Conservation (phyloP, 2,329 filamentous ascomycete species). For the Penicillium brevicompactum region DNA sequence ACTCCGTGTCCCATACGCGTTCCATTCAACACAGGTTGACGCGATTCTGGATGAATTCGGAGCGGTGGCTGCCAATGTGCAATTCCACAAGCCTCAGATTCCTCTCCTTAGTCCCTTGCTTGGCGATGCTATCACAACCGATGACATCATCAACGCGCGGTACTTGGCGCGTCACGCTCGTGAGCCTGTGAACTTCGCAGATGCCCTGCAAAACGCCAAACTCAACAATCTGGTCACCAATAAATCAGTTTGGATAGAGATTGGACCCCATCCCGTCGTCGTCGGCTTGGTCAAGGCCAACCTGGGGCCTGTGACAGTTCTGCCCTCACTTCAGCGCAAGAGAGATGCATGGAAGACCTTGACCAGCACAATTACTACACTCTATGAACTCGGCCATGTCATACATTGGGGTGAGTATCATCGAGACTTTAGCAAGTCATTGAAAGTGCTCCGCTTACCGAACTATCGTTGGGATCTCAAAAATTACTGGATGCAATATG, state of each 20-base stretch:
- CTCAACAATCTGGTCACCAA: conserved; percentile 54
- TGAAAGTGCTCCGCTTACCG: conserved; percentile 64
- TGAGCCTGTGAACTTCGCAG: conserved; percentile 69
- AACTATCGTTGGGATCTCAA: conserved; percentile 71
- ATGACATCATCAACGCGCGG: conserved; percentile 68
- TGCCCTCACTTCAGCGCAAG: too few relatives aligned
- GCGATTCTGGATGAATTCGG: conserved; percentile 17
- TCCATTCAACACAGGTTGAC: conserved; percentile 20
- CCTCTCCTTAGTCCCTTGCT: conserved; percentile 70
- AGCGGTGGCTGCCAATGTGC: conserved; percentile 38
- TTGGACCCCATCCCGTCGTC: conserved; percentile 76
- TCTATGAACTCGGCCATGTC: background rate
- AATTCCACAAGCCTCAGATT: conserved; percentile 60
- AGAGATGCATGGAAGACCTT: background rate
- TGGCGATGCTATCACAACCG: conserved; percentile 72
- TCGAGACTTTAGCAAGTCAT: conserved; percentile 59
- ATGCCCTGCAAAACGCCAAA: conserved; percentile 61
- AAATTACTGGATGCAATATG: conserved; percentile 72
- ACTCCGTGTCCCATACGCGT: conserved; percentile 68
- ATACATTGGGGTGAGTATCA: conserved; percentile 70
- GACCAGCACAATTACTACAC: background rate
- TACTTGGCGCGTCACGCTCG: conserved; percentile 69
- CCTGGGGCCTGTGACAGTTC: conserved; percentile 39
- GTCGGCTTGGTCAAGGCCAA: conserved; percentile 69
- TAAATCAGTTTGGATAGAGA: conserved; percentile 70